A percentile compares a stretch with the other conserved stretches of the same genome.
phyloP scores from a whole-genome alignment of 805 yeast genomes.

The Nakazawaea ishiwadae region DNA sequence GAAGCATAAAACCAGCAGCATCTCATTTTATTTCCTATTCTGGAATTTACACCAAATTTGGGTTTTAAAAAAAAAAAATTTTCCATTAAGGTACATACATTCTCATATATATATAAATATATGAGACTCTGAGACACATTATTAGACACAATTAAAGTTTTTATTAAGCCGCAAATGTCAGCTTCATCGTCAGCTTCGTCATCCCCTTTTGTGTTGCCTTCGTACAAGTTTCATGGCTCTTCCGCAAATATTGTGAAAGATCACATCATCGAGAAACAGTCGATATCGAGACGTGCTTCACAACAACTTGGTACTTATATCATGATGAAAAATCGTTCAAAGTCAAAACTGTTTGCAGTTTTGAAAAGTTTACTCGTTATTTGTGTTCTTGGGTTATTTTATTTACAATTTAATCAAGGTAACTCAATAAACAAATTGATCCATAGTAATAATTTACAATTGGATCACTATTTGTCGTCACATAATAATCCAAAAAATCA shows the following conservation, averaged over 20 bases:
- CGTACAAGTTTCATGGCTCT: conserved; percentile 8
- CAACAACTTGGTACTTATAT: conserved; percentile 7
- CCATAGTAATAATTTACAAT: conserved; percentile 4
- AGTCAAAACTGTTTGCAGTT: conserved; percentile 1
- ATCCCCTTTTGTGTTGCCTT: conserved; percentile 1
- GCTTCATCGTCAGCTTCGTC: not conserved
- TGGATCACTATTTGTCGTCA: not conserved
- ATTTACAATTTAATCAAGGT: conserved; percentile 10
- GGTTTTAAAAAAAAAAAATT: too few relatives aligned
- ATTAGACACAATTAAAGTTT: too few relatives aligned
- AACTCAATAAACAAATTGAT: conserved; percentile 6
- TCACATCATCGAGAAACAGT: conserved; percentile 7
- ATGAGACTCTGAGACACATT: too few relatives aligned
- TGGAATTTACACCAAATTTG: too few relatives aligned
- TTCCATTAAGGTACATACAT: too few relatives aligned
- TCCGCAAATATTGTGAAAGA: conserved; percentile 11
- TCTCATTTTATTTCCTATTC: too few relatives aligned
- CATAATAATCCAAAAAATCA: not conserved
- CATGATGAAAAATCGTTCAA: conserved; percentile 6
- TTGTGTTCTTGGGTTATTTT: not conserved
- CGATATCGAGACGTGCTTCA: conserved; percentile 10
- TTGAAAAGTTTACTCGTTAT: not conserved
- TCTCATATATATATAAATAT: too few relatives aligned
- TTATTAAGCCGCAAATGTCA: not conserved
- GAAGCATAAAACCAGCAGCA: too few relatives aligned